Evolutionary conservation across 352 stramenopile species (phyloP), one percentile per base, ranked within the genome.

Genomic region (Sclerospora graminicola): DNA sequence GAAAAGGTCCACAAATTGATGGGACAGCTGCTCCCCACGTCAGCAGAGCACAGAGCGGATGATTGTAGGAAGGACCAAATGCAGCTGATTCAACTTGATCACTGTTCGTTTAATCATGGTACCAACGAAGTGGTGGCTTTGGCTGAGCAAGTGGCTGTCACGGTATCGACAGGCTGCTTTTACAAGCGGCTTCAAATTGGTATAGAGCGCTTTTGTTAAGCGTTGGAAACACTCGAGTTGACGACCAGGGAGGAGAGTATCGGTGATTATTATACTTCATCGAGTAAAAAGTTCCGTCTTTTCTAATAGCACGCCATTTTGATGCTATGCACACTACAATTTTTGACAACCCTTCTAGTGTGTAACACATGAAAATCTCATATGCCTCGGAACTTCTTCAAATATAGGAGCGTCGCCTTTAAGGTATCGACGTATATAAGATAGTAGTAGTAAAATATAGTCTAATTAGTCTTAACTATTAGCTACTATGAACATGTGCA

Each of bases 101-200:
- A 86, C 34, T 79, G 57, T 14, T 80, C 73, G 8, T 82, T 86
- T 32, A 54, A 81, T 28, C 43, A 54, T 68, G 5, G 72, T 88
- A 2, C 78, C 78, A 23, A 57, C 63, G 10, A 81, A 89, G 75
- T 80, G 6, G 67, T 87, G 18, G 60, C 68, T 2, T 44, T 89
- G 13, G 78, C 78, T 23, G 72, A 89, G 47, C 66, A 85, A 42
- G 63, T 63, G 11, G 84, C 75, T 6, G 27, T 49, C 16, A 55
- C 68, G 1, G 61, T 88, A 16, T 70, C 80, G 30, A n/a, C n/a
- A n/a, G 75, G 69, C 3, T 51, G 45, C 29, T 82, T 68, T 36
- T 89, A 84, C 63, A 87, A 84, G 53, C 88, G 78, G 78, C 58
- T 88, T 21, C 69, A 76, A 38, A 84, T 89, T 43, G 75, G 88